A percentile compares a stretch with the other conserved stretches of the same genome.
phyloP scores from a whole-genome alignment of 2,329 filamentous ascomycete genomes.

The Akanthomyces muscarius region DNA sequence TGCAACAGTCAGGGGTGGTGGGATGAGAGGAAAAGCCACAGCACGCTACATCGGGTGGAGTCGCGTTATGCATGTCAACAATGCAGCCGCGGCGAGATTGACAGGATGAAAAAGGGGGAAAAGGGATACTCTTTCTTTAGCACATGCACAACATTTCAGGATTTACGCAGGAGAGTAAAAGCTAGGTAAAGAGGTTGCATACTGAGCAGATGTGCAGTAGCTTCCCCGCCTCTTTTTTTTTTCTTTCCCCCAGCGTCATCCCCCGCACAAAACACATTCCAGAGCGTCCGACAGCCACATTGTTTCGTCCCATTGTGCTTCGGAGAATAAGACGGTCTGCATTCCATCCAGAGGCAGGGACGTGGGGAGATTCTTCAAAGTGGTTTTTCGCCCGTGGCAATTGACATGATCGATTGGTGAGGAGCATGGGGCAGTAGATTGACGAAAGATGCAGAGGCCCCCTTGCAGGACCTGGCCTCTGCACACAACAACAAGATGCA shows the following conservation, averaged over 20 bases:
- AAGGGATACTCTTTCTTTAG: background rate
- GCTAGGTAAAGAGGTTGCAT: background rate
- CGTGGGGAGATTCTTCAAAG: background rate
- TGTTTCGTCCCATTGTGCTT: background rate
- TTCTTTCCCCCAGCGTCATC: background rate
- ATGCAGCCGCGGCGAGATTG: conserved; percentile 1
- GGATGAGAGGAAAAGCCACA: background rate
- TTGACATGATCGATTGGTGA: background rate
- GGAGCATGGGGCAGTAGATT: background rate
- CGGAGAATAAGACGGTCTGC: background rate
- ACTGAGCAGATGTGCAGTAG: background rate
- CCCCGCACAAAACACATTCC: conserved; percentile 2
- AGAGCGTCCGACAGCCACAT: background rate
- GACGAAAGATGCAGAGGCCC: background rate
- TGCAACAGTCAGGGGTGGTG: background rate
- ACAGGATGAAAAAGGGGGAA: background rate
- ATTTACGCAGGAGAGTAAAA: background rate
- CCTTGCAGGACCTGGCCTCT: background rate
- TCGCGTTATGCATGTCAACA: conserved; percentile 17
- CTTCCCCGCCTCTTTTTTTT: background rate
- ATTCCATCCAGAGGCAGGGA: conserved; percentile 6
- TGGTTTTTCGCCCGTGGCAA: background rate
- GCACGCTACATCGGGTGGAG: background rate
- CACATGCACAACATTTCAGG: conserved; percentile 10
- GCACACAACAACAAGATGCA: background rate